phyloP scores from a whole-genome alignment of 179 eudicot species.

The Carnegiea gigantea region DNA sequence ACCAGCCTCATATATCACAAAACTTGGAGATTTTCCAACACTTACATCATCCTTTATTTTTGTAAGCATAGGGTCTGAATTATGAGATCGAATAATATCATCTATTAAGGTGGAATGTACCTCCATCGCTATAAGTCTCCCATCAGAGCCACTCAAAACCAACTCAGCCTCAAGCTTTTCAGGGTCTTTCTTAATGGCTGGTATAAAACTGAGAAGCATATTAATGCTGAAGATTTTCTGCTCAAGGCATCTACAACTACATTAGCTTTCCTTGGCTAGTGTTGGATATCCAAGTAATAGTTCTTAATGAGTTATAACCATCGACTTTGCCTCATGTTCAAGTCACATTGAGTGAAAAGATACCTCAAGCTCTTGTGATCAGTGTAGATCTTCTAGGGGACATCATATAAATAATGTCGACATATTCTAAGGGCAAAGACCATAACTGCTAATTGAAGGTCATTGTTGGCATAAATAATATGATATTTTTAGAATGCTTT shows the following conservation, averaged over 20 bases:
- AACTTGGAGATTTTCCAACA: background rate
- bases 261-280: background rate
- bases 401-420: background rate
- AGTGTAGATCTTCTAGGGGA: background rate
- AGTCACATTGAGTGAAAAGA: background rate
- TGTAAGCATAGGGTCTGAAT: background rate
- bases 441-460: background rate
- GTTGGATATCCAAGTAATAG: background rate
- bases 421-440: background rate
- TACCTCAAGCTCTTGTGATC: background rate
- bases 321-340: background rate
- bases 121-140: background rate
- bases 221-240: background rate
- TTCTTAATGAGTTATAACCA: background rate
- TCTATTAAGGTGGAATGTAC: background rate
- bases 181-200: background rate
- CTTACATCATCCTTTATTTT: background rate
- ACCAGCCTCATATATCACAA: background rate
- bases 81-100: background rate
- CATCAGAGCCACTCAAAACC: background rate
- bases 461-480: background rate
- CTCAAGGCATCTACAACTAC: background rate
- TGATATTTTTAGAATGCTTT: no score
- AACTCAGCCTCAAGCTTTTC: background rate
- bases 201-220: background rate